phyloP scores from a whole-genome alignment of 2,329 filamentous ascomycete genomes.

The Colletotrichum navitas region DNA sequence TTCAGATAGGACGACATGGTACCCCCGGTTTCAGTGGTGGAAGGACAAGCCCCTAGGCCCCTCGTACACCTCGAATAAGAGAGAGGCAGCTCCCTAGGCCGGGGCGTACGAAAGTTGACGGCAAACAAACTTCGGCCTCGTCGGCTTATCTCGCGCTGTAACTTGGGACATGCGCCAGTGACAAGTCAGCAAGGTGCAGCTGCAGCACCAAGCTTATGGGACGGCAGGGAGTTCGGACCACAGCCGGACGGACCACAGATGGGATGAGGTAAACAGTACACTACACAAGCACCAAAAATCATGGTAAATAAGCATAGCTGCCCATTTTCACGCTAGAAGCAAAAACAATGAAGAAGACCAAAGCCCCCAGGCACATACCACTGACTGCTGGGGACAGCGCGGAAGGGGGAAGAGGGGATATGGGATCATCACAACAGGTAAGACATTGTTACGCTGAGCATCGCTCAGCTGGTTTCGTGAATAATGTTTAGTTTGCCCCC shows the following conservation, averaged over 20 bases:
- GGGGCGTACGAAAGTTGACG: conserved; percentile 5
- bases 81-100: neutral
- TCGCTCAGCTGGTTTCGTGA: conserved; percentile 32
- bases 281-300: conserved; percentile 20
- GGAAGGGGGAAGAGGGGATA: conserved; percentile 8
- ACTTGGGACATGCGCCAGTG: conserved; percentile 23
- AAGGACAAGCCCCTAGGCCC: conserved; percentile 23
- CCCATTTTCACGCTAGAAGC: conserved; percentile 35
- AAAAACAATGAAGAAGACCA: conserved; percentile 36
- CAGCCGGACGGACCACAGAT: conserved; percentile 24
- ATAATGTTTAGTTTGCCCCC: conserved; percentile 18
- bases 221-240: conserved; percentile 33
- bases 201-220: conserved; percentile 36
- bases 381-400: neutral
- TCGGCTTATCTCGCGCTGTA: no score
- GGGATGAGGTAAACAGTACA: conserved; percentile 9
- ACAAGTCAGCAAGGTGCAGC: conserved; percentile 29
- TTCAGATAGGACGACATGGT: neutral
- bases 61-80: conserved; percentile 1
- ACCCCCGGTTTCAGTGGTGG: conserved; percentile 8
- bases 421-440: conserved; percentile 30
- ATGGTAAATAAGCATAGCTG: conserved; percentile 32
- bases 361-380: no score
- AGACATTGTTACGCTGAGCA: conserved; percentile 29
- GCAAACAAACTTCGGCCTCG: conserved; percentile 18